These are phyloP conservation scores for Pseudoscleropodium purum DNA, from an alignment of 225 moss, liverwort and hornwort species.

Conservation along the genomic window DNA sequence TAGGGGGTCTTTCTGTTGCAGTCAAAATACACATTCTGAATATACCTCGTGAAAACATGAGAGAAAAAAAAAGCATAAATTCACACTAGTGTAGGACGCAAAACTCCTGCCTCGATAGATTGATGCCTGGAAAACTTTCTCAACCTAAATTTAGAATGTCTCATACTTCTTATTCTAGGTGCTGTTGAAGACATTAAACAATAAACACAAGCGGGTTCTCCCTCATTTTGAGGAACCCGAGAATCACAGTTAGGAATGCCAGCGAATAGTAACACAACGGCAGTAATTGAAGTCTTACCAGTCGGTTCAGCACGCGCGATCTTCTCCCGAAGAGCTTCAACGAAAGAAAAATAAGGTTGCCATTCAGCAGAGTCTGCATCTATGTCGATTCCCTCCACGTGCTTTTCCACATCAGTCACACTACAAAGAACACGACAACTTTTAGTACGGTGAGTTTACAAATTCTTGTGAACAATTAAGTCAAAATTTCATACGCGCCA, in stretches of 20 bases:
- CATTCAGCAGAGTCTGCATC: conserved; percentile 80
- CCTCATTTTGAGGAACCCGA: background rate
- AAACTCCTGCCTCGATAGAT: background rate
- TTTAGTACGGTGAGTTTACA: background rate
- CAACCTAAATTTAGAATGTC: background rate
- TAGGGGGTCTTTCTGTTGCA: conserved; percentile 45
- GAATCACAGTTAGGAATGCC: background rate
- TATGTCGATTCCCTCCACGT: conserved; percentile 58
- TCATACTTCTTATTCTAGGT: background rate
- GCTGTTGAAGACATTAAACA: background rate
- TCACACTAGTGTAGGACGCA: background rate
- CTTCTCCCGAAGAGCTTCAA: conserved; percentile 73
- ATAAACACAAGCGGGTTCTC: background rate
- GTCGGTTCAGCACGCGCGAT: conserved; percentile 63
- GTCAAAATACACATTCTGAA: background rate
- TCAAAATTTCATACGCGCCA: background rate
- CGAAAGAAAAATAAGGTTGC: conserved; percentile 78
- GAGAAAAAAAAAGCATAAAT: background rate
- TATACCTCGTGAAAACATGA: background rate
- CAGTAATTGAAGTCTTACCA: conserved; percentile 34
- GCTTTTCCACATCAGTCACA: conserved; percentile 52
- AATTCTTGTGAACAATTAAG: background rate
- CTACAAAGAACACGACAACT: conserved; percentile 18
- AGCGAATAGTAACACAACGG: background rate
- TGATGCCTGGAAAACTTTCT: background rate